phyloP scores from a whole-genome alignment of 2,329 filamentous ascomycete genomes.

The Aspergillus ochraceoroseus region DNA sequence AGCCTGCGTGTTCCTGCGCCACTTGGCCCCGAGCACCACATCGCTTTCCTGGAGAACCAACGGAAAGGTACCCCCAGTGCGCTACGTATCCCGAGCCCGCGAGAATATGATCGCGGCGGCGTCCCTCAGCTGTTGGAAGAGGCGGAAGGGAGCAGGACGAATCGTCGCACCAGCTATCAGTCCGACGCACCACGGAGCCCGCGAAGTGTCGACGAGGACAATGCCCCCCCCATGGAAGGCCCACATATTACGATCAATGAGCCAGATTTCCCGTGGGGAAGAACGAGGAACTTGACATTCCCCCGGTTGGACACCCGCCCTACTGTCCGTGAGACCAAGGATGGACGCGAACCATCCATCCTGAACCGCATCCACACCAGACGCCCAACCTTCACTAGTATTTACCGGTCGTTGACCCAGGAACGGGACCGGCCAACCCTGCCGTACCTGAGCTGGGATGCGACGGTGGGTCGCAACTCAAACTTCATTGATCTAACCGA shows the following conservation, averaged over 20 bases:
- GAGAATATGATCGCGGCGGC: conserved; percentile 80
- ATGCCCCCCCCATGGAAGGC: conserved; percentile 22
- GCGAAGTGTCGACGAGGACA: conserved; percentile 3
- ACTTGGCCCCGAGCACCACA: conserved; percentile 68
- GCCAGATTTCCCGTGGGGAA: conserved; percentile 36
- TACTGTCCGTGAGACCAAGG: conserved; percentile 31
- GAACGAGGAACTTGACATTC: conserved; percentile 36
- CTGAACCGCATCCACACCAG: conserved; percentile 26
- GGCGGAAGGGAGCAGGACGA: conserved; percentile 34
- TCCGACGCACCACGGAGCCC: conserved; percentile 21
- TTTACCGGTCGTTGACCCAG: conserved; percentile 37
- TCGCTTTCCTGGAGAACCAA: conserved; percentile 81
- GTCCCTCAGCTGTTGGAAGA: conserved; percentile 59
- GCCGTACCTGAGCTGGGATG: conserved; percentile 91
- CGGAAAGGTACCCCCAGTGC: conserved; percentile 64
- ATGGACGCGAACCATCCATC: conserved; percentile 26
- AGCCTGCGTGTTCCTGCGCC: conserved; percentile 51
- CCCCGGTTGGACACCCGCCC: conserved; percentile 38
- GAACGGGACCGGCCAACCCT: conserved; percentile 50
- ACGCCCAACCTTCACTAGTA: conserved; percentile 29
- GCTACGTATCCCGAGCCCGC: conserved; percentile 82
- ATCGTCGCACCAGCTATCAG: conserved; percentile 22
- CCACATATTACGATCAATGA: conserved; percentile 49
- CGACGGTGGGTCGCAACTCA: conserved; percentile 88
- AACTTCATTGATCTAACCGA: conserved; percentile 83